phyloP scores from a whole-genome alignment of 352 stramenopile species.

The Pythium phragmiticola region DNA sequence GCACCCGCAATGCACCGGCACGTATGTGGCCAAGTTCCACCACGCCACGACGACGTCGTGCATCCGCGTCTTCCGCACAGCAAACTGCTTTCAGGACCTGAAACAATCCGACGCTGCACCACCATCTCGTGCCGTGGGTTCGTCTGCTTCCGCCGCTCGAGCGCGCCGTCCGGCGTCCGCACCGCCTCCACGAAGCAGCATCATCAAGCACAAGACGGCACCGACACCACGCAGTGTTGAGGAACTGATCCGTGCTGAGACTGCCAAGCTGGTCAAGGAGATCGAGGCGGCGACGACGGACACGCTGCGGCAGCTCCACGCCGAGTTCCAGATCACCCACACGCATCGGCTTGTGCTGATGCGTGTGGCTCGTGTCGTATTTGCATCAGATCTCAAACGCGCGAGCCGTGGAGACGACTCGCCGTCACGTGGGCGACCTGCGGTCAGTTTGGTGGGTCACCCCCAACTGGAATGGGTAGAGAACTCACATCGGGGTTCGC shows the following conservation, averaged over 20 bases:
- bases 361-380: slow-evolving; percentile 53
- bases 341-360: slow-evolving; percentile 54
- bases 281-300: slow-evolving; percentile 44
- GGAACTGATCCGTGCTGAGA: slow-evolving; percentile 51
- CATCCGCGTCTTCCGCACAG: slow-evolving; percentile 40
- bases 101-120: not conserved
- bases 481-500: not conserved
- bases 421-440: slow-evolving; percentile 3
- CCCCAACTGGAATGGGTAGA: not conserved
- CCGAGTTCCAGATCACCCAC: slow-evolving; percentile 59
- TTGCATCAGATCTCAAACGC: slow-evolving; percentile 46
- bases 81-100: slow-evolving; percentile 36
- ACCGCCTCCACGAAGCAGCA: not conserved
- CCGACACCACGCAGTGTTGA: slow-evolving; percentile 26
- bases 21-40: slow-evolving; percentile 66
- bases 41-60: slow-evolving; percentile 35
- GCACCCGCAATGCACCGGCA: slow-evolving; percentile 35
- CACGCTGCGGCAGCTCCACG: slow-evolving; percentile 43
- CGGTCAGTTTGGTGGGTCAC: slow-evolving; percentile 7
- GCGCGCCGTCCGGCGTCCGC: not conserved
- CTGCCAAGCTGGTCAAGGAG: slow-evolving; percentile 42
- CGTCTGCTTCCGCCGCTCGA: too few relatives aligned
- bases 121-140: slow-evolving; percentile 4
- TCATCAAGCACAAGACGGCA: not conserved
- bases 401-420: not conserved